Base-by-base conservation (phyloP, 345 rosid species). In the Hibiscus tridactylites region DNA sequence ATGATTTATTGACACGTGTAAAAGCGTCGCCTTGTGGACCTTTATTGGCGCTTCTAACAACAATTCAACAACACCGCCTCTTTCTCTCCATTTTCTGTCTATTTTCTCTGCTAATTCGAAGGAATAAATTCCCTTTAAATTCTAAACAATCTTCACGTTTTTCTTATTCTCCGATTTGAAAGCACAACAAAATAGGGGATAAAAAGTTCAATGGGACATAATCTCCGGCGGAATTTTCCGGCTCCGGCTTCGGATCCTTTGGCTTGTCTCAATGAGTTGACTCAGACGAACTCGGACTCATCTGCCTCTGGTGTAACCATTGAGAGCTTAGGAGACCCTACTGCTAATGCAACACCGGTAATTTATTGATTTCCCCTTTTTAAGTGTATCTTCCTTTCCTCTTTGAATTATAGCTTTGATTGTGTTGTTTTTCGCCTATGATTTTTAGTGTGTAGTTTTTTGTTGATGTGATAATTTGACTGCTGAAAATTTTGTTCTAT, bases 11-110 rank as follows among this genome's bases (percentile, higher is more conserved):
- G 78, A 75, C 89, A 86, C 87, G 82, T 87, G 90, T 81, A 81
- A 90, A 90, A 88, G 90, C 78, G 90, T 72, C 71, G 84, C 90
- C 86, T 82, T 81, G 85, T 86, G 87, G 88, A 79, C 70, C 75
- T 77, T 69, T 69, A 73, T 71, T 77, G 70, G 74, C 68, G 49
- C 66, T 10, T 13, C 15, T 2, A 33, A 64, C 67, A 19, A 19
- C 67, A 39, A 19, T 13, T 35, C 29, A 44, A 47, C 82, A 16
- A n/a, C 72, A 70, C 74, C 59, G 59, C 72, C 69, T 17, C 63
- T 33, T 56, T 6, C 29, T 57, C 74, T 42, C 21, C 31, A 46
- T 26, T 4, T 11, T 50, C n/a, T 15, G 4, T 50, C 39, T 64
- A n/a, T 28, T 66, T 71, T 57, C 63, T 79, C 74, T 75, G 52